These are phyloP conservation scores for Apocynum venetum DNA, from an alignment of 257 asterid genomes.

Conservation along the genomic window DNA sequence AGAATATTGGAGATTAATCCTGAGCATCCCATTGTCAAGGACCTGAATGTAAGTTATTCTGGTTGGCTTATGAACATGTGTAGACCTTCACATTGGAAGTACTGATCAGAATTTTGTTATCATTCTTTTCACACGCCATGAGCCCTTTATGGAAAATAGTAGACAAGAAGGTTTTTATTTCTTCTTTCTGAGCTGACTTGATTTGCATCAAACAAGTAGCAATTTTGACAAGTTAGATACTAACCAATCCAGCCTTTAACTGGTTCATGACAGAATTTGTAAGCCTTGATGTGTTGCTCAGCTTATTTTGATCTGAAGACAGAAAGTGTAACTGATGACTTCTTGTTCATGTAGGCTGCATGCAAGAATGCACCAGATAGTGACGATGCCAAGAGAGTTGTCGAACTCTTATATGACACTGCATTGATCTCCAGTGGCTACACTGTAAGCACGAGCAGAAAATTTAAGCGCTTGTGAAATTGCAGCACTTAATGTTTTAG, in stretches of 20 bases:
- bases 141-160: background rate
- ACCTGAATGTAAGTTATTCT: conserved; percentile 61
- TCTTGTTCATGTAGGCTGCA: conserved; percentile 64
- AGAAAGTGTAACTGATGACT: background rate
- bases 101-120: too few species aligned
- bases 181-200: background rate
- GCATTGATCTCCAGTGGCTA: conserved; percentile 97
- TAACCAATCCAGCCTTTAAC: background rate
- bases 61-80: background rate
- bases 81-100: background rate
- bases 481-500: background rate
- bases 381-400: conserved; percentile 86
- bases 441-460: conserved; percentile 48
- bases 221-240: background rate
- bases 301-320: too few species aligned
- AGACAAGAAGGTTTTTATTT: background rate
- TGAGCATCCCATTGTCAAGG: conserved; percentile 90
- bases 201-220: background rate
- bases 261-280: too few species aligned
- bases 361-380: conserved; percentile 89
- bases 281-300: too few species aligned
- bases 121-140: too few species aligned
- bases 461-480: background rate
- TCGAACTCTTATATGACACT: conserved; percentile 80
- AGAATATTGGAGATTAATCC: conserved; percentile 96